A percentile compares a stretch with the other conserved stretches of the same genome.
Evolutionary conservation across 495 filamentous ascomycete species (phyloP).

Genomic region (Penicillium cosmopolitanum): DNA sequence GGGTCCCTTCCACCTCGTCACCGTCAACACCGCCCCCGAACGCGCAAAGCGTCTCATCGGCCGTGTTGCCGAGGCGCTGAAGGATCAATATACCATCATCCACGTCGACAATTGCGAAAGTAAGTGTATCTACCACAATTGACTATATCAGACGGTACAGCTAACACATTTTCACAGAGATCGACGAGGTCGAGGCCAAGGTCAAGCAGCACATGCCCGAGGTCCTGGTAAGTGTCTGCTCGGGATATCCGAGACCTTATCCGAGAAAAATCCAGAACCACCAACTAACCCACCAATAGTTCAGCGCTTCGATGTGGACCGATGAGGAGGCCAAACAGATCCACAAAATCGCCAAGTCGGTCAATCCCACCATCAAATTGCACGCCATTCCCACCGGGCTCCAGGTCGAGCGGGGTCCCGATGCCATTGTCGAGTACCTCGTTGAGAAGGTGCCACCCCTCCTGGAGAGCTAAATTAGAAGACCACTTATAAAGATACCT

Average conservation of each 20-base stretch:
- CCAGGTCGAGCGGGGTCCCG: constrained; percentile 65
- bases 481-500: neutral
- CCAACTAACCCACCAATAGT: constrained; percentile 37
- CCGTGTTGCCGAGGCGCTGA: constrained; percentile 58
- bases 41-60: constrained; percentile 65
- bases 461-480: constrained; percentile 43
- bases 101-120: constrained; percentile 62
- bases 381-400: constrained; percentile 66
- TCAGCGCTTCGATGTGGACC: constrained; percentile 73
- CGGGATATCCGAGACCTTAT: constrained; percentile 18
- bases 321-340: constrained; percentile 59
- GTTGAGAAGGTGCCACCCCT: constrained; percentile 59
- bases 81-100: constrained; percentile 61
- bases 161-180: constrained; percentile 34
- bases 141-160: neutral
- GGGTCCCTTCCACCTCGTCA: constrained; percentile 64
- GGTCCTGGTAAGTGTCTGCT: constrained; percentile 45
- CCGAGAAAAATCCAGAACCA: constrained; percentile 4
- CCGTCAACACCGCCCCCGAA: constrained; percentile 71
- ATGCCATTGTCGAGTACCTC: constrained; percentile 68
- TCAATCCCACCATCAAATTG: constrained; percentile 56
- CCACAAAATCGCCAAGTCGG: constrained; percentile 54
- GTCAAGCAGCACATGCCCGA: constrained; percentile 54
- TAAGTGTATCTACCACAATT: constrained; percentile 31
- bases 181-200: constrained; percentile 56